Evolutionary conservation across 2,329 filamentous ascomycete genomes (phyloP).

Genomic region (Cladorrhinum sp.): DNA sequence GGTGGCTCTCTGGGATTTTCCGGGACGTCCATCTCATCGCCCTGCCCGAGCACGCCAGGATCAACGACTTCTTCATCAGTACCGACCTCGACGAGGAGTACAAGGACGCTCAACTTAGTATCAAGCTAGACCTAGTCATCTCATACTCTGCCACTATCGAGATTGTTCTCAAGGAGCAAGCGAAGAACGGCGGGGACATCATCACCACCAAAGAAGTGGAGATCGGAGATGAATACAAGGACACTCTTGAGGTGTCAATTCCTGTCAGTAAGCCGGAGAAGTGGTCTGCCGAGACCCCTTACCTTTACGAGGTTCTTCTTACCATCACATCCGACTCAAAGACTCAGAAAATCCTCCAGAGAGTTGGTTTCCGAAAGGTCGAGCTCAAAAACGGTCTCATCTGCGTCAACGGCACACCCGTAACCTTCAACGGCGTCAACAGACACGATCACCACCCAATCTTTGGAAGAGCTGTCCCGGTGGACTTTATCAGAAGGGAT

Average conservation of each 20-base stretch:
- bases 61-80: slow-evolving; percentile 58
- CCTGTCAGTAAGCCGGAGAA: slow-evolving; percentile 54
- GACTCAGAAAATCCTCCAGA: slow-evolving; percentile 46
- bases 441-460: slow-evolving; percentile 68
- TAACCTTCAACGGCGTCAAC: slow-evolving; percentile 64
- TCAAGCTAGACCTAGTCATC: slow-evolving; percentile 44
- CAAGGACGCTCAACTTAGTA: slow-evolving; percentile 47
- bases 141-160: slow-evolving; percentile 36
- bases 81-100: slow-evolving; percentile 52
- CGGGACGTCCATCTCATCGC: slow-evolving; percentile 58
- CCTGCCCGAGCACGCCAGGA: slow-evolving; percentile 48
- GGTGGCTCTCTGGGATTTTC: slow-evolving; percentile 55
- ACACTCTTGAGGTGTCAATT: slow-evolving; percentile 42
- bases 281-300: slow-evolving; percentile 66
- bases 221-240: slow-evolving; percentile 25
- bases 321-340: slow-evolving; percentile 32
- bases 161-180: slow-evolving; percentile 43
- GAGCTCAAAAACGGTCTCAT: slow-evolving; percentile 60
- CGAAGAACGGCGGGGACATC: slow-evolving; percentile 33
- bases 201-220: slow-evolving; percentile 25
- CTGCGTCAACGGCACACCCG: slow-evolving; percentile 59
- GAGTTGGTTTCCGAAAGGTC: slow-evolving; percentile 61
- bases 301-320: slow-evolving; percentile 55
- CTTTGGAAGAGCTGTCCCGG: slow-evolving; percentile 60
- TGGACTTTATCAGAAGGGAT: slow-evolving; percentile 60